Percentiles rank a stretch among this genome's conserved stretches.
phyloP scores from a whole-genome alignment of 139 green algal genomes.

The Chlamydomonas sphaeroides region DNA sequence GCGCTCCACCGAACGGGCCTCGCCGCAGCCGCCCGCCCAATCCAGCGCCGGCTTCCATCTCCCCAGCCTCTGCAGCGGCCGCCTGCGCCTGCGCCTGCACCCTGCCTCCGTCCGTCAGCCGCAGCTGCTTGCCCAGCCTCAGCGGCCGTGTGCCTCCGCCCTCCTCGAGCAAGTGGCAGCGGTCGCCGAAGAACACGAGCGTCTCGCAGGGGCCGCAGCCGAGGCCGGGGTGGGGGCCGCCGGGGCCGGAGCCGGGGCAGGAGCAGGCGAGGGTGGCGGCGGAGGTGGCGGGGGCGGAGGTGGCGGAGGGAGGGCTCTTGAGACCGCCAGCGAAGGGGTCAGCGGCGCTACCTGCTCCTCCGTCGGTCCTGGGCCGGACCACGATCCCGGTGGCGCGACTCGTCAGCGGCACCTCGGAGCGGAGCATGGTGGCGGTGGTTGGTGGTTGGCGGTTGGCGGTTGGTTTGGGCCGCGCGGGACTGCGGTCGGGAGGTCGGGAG shows the following conservation, averaged over 20 bases:
- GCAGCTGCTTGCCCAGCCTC: not conserved
- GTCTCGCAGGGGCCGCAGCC: not conserved
- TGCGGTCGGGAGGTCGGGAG: too few species aligned
- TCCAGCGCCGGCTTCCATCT: too few species aligned
- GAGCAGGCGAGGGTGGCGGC: not conserved
- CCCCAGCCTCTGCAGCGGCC: too few species aligned
- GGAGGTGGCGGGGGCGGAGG: not conserved
- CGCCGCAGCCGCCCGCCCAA: too few species aligned
- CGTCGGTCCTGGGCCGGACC: not conserved
- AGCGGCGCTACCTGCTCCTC: too few species aligned
- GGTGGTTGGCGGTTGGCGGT: too few species aligned
- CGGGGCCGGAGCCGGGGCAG: too few species aligned
- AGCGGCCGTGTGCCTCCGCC: not conserved
- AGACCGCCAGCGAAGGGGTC: not conserved
- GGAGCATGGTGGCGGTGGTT: too few species aligned
- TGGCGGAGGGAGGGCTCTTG: not conserved
- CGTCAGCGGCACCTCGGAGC: not conserved
- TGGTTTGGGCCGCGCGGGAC: too few species aligned
- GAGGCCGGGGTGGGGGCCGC: not conserved
- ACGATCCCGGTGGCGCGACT: not conserved
- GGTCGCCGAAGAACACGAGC: slow-evolving; percentile 11
- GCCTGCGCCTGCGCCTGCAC: too few species aligned
- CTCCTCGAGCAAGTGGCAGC: not conserved
- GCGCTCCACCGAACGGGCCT: too few species aligned
- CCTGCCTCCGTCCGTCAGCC: not conserved